Base-by-base conservation (phyloP, 495 filamentous ascomycete species). In the Penicillium waksmanii region DNA sequence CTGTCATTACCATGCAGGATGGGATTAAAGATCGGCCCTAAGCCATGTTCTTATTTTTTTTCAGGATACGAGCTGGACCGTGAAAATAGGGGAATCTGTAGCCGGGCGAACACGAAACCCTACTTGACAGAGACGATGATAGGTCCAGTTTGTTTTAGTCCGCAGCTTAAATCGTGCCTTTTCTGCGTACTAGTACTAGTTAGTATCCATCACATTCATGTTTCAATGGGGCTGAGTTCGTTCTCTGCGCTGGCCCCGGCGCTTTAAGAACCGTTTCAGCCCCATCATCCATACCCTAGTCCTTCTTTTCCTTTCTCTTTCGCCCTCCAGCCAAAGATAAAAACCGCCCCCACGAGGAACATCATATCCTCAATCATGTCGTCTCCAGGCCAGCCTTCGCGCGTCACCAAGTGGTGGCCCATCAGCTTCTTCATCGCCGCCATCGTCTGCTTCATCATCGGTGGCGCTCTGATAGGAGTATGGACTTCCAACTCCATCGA, bases 381-480 rank as follows among this genome's bases (percentile, higher is more conserved):
- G 13, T 4, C 17, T n/a, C 49, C 47, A 44, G 47, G 49, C 27
- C 27, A 53, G 44, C 27, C 40, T 18, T 56, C 54, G 15, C 40
- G 58, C 46, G 31, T 61, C 38, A 34, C 31, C 27, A 66, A 66
- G 43, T 63, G 66, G 63, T 68, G 62, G 58, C 63, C 62, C 17
- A 60, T 68, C 27, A n/a, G 60, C 60, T 58, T 68, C 53, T 57
- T 62, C 57, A 63, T 68, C 44, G 59, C 31, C 19, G 63, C 66
- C 18, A 21, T 68, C 40, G 31, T 66, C 46, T 63, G 56, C 49
- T 66, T 68, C 63, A 54, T 63, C 42, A 63, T 66, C 35, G 66
- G 66, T 17, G 66, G 63, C 33, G 66, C 62, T 5, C 60, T 68
- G 6, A 27, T 68, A 12, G 66, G 66, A 55, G 46, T 51, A 51